These are phyloP conservation scores for Pulveroboletus ravenelii DNA, from an alignment of 768 basidiomycete species.

Conservation along the genomic window DNA sequence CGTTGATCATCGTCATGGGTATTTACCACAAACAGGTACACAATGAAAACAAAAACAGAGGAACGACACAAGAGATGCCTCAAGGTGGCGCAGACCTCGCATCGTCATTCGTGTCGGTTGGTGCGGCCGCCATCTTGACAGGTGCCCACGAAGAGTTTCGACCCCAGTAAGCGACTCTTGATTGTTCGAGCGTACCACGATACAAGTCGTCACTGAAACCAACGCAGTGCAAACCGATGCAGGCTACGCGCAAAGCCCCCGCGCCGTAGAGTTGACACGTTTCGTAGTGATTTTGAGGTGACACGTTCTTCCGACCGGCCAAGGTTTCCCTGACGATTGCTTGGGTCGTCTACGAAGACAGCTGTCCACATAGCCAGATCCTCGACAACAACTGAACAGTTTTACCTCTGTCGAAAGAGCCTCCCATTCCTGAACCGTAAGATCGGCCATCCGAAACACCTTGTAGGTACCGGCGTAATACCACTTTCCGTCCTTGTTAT, in stretches of 20 bases:
- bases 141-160: constrained; percentile 17
- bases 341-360: constrained; percentile 49
- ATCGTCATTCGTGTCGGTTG: constrained; percentile 16
- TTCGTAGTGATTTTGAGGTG: constrained; percentile 76
- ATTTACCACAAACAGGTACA: not conserved
- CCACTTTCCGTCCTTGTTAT: constrained; percentile 75
- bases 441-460: constrained; percentile 58
- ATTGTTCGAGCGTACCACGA: constrained; percentile 60
- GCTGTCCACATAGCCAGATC: constrained; percentile 3
- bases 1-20: not conserved
- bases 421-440: constrained; percentile 66
- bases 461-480: constrained; percentile 81
- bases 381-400: not conserved
- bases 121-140: constrained; percentile 4
- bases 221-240: constrained; percentile 70
- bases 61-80: not conserved
- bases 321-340: constrained; percentile 70
- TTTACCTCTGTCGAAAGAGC: constrained; percentile 59
- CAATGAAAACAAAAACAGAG: not conserved
- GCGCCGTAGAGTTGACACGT: constrained; percentile 65
- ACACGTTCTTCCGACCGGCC: constrained; percentile 64
- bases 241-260: constrained; percentile 70
- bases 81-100: constrained; percentile 1
- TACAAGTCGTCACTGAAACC: constrained; percentile 71
- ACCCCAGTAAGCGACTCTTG: constrained; percentile 31